Evolutionary conservation across 1,139 yeast genomes (phyloP).

Genomic region (Oligophagozyma castellii): DNA sequence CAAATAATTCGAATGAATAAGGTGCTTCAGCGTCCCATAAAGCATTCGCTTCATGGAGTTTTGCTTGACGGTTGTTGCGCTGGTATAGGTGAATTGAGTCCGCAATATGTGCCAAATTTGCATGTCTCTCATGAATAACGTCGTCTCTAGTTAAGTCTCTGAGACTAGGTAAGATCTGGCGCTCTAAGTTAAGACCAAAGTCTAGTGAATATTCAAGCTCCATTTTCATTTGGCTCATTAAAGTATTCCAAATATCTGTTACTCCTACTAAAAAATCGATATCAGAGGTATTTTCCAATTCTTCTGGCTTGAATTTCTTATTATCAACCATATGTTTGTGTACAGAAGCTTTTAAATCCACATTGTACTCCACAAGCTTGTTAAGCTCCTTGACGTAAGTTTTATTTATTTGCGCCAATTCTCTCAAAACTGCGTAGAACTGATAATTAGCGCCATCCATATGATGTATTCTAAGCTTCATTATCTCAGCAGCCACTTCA

Average conservation of each 20-base stretch:
- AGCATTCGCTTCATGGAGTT: conserved; percentile 13
- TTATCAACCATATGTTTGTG: conserved; percentile 18
- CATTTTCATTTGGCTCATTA: conserved; percentile 35
- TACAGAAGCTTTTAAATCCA: conserved; percentile 26
- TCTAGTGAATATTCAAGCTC: conserved; percentile 40
- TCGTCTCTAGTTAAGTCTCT: conserved; percentile 38
- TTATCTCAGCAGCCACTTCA: conserved; percentile 32
- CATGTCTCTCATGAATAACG: conserved; percentile 32
- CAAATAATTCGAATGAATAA: conserved; percentile 61
- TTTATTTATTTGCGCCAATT: conserved; percentile 34
- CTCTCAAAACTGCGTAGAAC: conserved; percentile 41
- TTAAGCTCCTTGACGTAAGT: conserved; percentile 37
- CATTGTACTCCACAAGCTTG: conserved; percentile 32
- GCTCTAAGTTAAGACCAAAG: conserved; percentile 36
- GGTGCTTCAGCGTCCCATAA: conserved; percentile 73
- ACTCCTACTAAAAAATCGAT: conserved; percentile 41
- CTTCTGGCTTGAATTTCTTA: conserved; percentile 21
- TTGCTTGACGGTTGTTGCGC: conserved; percentile 3
- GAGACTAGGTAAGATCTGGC: conserved; percentile 44
- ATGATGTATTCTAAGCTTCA: conserved; percentile 31
- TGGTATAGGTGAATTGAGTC: conserved; percentile 1
- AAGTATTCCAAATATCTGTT: conserved; percentile 42
- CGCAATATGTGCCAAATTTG: conserved; percentile 23
- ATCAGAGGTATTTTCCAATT: conserved; percentile 24
- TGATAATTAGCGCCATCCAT: conserved; percentile 33